Conservation (phyloP, 345 rosid species). For the Eucalyptus microcorys region DNA sequence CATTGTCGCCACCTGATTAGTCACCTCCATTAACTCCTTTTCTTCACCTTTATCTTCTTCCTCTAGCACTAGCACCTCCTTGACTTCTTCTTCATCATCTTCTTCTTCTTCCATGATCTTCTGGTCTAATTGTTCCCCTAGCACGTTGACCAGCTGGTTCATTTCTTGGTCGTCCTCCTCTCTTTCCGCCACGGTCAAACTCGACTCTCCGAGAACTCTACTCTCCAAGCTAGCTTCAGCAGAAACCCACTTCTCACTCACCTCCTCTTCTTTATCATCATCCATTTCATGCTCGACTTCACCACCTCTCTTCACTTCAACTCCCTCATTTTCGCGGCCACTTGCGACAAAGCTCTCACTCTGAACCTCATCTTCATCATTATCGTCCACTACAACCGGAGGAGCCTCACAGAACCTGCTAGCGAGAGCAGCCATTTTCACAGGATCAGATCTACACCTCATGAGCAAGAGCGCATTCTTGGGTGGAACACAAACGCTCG, state of each 20-base stretch:
- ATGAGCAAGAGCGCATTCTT: conserved; percentile 81
- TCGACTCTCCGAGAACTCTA: not conserved
- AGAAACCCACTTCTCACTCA: not conserved
- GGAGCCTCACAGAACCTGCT: conserved; percentile 63
- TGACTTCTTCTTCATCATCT: not conserved
- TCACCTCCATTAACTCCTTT: not conserved
- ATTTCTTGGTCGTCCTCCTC: not conserved
- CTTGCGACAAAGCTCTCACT: not conserved
- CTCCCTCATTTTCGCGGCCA: not conserved
- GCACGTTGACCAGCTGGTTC: not conserved
- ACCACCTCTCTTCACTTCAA: not conserved
- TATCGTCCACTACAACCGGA: conserved; percentile 1
- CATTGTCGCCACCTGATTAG: not conserved
- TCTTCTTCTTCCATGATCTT: not conserved
- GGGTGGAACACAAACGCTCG: conserved; percentile 62
- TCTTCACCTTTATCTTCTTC: not conserved
- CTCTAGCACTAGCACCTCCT: not conserved
- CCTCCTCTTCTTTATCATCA: not conserved
- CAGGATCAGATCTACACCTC: conserved; percentile 97
- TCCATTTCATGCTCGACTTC: conserved; percentile 12
- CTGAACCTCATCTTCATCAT: not conserved
- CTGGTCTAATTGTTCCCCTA: not conserved
- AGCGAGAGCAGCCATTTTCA: conserved; percentile 79
- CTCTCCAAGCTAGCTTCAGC: not conserved
- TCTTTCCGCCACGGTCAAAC: not conserved